Percentiles rank a stretch among this genome's conserved stretches.
These are phyloP conservation scores for Cercophora samala DNA, from an alignment of 495 filamentous ascomycete species.

Conservation along the genomic window DNA sequence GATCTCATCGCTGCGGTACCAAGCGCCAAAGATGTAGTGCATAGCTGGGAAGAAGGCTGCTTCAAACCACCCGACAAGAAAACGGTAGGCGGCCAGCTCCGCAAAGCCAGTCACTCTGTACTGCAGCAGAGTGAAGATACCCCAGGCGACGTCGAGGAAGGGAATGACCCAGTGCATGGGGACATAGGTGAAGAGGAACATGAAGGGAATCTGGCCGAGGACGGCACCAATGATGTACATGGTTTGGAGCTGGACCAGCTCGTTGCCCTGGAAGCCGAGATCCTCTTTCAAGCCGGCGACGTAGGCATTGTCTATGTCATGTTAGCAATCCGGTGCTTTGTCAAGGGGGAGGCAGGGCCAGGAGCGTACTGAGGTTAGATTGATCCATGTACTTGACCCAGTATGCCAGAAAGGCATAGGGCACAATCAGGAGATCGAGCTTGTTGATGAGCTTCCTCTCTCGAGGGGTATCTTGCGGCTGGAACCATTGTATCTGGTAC, in stretches of 20 bases:
- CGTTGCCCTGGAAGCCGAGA: slow-evolving; percentile 45
- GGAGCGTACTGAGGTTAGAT: slow-evolving; percentile 29
- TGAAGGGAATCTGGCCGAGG: slow-evolving; percentile 49
- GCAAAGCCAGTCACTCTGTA: slow-evolving; percentile 34
- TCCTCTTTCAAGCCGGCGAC: slow-evolving; percentile 40
- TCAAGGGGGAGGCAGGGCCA: neutral
- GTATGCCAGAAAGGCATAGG: slow-evolving; percentile 42
- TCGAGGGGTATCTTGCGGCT: slow-evolving; percentile 42
- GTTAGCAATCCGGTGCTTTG: neutral
- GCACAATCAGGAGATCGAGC: slow-evolving; percentile 40
- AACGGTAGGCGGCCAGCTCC: slow-evolving; percentile 30
- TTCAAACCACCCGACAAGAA: slow-evolving; percentile 32
- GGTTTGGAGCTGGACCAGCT: slow-evolving; percentile 48
- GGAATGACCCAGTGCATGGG: slow-evolving; percentile 50
- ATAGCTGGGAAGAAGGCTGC: slow-evolving; percentile 29
- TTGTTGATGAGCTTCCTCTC: slow-evolving; percentile 46
- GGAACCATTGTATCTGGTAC: slow-evolving; percentile 42
- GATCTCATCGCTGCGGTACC: slow-evolving; percentile 33
- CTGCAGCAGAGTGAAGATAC: slow-evolving; percentile 47
- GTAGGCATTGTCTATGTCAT: slow-evolving; percentile 34
- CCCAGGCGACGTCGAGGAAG: slow-evolving; percentile 42
- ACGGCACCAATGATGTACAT: slow-evolving; percentile 52
- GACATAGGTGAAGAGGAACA: slow-evolving; percentile 48
- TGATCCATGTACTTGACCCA: slow-evolving; percentile 51
- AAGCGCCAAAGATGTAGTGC: slow-evolving; percentile 30